phyloP scores from a whole-genome alignment of 2,329 filamentous ascomycete species.

The Simplicillium aogashimaense region DNA sequence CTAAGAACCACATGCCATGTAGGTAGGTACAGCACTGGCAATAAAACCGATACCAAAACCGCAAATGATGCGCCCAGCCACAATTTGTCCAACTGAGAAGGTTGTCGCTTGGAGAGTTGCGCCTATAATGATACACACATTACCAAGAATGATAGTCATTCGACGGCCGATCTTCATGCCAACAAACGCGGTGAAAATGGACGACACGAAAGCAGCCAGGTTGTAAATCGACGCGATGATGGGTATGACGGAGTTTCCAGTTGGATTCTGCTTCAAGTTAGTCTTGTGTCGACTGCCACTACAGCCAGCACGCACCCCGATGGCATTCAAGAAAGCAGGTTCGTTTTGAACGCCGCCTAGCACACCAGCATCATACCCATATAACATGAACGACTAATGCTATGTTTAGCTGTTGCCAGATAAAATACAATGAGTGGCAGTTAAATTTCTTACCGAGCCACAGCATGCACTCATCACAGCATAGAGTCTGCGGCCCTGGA shows the following conservation, averaged over 20 bases:
- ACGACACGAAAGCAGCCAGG: not conserved
- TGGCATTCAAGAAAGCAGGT: not conserved
- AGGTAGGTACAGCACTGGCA: not conserved
- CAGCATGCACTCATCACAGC: constrained; percentile 1
- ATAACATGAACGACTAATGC: not conserved
- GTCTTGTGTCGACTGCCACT: not conserved
- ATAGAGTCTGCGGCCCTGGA: not conserved
- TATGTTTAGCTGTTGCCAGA: too few species aligned
- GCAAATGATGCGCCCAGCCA: constrained; percentile 1
- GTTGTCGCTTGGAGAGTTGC: not conserved
- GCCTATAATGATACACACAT: constrained; percentile 1
- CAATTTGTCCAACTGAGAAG: not conserved
- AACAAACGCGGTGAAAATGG: constrained; percentile 1
- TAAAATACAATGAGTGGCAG: too few species aligned
- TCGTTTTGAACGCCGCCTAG: not conserved
- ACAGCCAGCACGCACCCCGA: constrained; percentile 1
- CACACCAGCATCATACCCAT: constrained; percentile 1
- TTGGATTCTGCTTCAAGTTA: not conserved
- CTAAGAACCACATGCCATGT: not conserved
- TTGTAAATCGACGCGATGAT: constrained; percentile 2
- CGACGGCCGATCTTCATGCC: constrained; percentile 2
- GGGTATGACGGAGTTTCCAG: not conserved
- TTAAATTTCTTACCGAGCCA: not conserved
- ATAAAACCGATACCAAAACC: constrained; percentile 1
- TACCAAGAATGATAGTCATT: not conserved